Conservation (phyloP, 495 filamentous ascomycete genomes). For the Penicillium bialowiezense region DNA sequence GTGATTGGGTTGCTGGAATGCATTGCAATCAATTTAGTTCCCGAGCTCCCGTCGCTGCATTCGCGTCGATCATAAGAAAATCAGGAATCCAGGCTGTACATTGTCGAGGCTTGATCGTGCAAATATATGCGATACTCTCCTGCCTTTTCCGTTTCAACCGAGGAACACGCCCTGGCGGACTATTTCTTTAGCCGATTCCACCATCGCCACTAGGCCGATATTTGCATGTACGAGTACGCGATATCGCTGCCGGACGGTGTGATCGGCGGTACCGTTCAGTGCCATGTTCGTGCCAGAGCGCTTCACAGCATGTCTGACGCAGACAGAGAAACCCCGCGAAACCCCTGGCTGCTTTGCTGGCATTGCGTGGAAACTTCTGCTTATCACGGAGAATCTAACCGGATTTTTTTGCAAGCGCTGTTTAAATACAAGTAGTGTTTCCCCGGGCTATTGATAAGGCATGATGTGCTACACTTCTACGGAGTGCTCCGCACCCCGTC, state of each 20-base stretch:
- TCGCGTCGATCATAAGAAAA: background rate
- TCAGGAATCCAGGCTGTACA: background rate
- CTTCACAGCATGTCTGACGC: background rate
- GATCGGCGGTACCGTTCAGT: background rate
- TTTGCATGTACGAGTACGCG: background rate
- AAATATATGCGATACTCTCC: background rate
- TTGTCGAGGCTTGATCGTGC: background rate
- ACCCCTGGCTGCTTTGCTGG: background rate
- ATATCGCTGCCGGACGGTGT: background rate
- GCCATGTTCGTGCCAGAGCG: background rate
- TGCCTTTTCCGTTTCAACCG: background rate
- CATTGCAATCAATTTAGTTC: conserved; percentile 5
- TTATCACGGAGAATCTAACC: background rate
- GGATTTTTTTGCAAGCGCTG: no score
- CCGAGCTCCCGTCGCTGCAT: conserved; percentile 6
- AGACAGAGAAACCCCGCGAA: background rate
- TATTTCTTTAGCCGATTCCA: background rate
- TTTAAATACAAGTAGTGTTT: no score
- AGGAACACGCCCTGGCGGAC: background rate
- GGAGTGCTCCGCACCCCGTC: no score
- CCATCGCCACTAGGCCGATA: background rate
- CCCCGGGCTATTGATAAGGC: no score
- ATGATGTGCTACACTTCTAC: no score
- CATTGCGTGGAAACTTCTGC: background rate
- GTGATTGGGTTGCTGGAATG: background rate